phyloP scores from a whole-genome alignment of 139 green algal species.

The Desmodesmus armatus region DNA sequence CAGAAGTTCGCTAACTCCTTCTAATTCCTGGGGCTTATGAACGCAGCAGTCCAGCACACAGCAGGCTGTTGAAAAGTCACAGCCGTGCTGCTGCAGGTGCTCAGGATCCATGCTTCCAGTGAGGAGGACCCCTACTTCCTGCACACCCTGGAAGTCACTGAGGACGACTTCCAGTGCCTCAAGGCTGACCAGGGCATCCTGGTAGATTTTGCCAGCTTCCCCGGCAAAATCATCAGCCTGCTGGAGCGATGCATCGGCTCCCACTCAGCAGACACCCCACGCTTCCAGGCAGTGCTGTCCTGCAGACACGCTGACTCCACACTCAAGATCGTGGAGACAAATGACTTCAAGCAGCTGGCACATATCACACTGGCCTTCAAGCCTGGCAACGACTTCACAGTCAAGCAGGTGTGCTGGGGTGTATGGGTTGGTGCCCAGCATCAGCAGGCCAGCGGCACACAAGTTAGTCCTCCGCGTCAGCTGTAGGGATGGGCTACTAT shows the following conservation, averaged over 20 bases:
- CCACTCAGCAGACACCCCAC: constrained; percentile 21
- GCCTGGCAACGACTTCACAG: constrained; percentile 79
- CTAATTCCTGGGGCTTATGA: no score
- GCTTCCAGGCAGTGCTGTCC: constrained; percentile 62
- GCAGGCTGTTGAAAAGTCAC: background rate
- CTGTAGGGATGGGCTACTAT: background rate
- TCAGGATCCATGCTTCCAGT: constrained; percentile 83
- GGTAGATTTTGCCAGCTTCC: constrained; percentile 93
- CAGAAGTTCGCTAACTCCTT: no score
- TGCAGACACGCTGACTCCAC: constrained; percentile 60
- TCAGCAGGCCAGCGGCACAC: no score
- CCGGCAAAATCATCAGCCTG: constrained; percentile 87
- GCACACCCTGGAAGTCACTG: constrained; percentile 89
- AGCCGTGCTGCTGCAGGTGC: constrained; percentile 52
- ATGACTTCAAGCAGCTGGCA: constrained; percentile 95
- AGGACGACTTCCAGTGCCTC: constrained; percentile 90
- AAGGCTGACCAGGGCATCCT: constrained; percentile 93
- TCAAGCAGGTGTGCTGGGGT: constrained; percentile 80
- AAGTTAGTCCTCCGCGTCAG: no score
- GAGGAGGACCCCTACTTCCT: constrained; percentile 84
- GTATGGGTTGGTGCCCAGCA: background rate
- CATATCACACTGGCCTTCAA: constrained; percentile 91
- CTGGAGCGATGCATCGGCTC: constrained; percentile 64
- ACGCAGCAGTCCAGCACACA: no score
- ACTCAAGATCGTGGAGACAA: constrained; percentile 92